These are phyloP conservation scores for Cladophialophora exuberans DNA, from an alignment of 2,329 filamentous ascomycete species.

Conservation along the genomic window DNA sequence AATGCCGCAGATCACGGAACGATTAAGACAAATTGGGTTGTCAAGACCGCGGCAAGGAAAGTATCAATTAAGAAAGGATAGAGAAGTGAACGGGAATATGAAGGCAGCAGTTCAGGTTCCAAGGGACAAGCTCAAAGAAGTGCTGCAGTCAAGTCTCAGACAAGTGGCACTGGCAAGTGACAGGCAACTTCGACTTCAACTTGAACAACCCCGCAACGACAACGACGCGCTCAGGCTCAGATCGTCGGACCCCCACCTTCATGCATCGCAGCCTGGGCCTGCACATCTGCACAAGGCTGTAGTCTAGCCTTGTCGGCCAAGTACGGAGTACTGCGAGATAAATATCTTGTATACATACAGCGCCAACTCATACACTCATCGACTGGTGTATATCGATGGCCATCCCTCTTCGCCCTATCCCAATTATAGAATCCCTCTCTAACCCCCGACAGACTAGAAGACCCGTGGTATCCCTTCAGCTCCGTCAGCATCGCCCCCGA, in stretches of 20 bases:
- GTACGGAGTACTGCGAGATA: neutral
- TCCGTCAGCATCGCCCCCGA: neutral
- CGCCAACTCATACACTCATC: conserved; percentile 20
- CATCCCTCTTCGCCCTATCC: conserved; percentile 1
- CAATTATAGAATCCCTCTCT: conserved; percentile 22
- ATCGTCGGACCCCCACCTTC: neutral
- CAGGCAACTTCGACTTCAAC: no score
- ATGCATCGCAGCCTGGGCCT: neutral
- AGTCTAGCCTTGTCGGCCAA: neutral
- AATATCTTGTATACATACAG: conserved; percentile 25
- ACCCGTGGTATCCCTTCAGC: neutral
- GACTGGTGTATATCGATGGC: conserved; percentile 20
- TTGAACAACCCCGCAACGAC: conserved; percentile 14
- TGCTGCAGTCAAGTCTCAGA: neutral
- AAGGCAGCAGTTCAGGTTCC: neutral
- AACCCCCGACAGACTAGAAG: no score
- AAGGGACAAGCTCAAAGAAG: conserved; percentile 1
- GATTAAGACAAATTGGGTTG: neutral
- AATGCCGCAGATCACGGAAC: neutral
- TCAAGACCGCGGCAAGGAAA: neutral
- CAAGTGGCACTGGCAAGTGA: neutral
- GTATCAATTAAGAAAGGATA: neutral
- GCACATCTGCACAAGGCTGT: conserved; percentile 15
- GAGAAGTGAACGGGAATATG: neutral
- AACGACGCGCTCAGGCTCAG: neutral